Conservation (phyloP, 2,329 filamentous ascomycete species). For the Aspergillus carbonarius region DNA sequence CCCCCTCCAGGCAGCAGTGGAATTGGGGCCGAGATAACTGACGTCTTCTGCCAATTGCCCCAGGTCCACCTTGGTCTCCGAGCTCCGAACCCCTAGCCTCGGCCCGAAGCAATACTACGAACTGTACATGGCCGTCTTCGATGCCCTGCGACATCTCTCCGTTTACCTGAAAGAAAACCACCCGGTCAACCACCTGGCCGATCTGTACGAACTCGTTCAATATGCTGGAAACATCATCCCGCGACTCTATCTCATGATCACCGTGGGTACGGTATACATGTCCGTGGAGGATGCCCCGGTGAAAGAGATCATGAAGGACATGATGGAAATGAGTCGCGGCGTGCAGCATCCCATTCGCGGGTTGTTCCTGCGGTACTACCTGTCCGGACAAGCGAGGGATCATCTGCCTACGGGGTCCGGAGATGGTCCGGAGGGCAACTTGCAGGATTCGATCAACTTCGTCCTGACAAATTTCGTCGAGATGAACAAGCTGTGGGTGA, state of each 20-base stretch:
- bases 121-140: conserved; percentile 98
- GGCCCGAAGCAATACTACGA: conserved; percentile 99
- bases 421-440: conserved; percentile 90
- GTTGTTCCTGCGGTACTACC: conserved; percentile 91
- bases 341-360: conserved; percentile 96
- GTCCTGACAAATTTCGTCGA: conserved; percentile 98
- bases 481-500: conserved; percentile 99
- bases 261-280: conserved; percentile 99
- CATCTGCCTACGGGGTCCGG: conserved; percentile 76
- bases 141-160: conserved; percentile 92
- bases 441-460: conserved; percentile 97
- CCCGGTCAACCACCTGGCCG: conserved; percentile 94
- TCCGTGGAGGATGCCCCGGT: conserved; percentile 95
- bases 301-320: conserved; percentile 99
- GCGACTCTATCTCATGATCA: conserved; percentile 97
- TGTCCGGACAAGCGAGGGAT: conserved; percentile 92
- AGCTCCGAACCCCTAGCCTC: conserved; percentile 91
- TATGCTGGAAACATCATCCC: conserved; percentile 98
- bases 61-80: conserved; percentile 97
- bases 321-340: conserved; percentile 99
- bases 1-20: conserved; percentile 26
- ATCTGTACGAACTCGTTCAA: conserved; percentile 95
- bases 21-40: conserved; percentile 9
- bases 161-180: conserved; percentile 97
- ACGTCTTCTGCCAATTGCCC: conserved; percentile 20